phyloP scores from a whole-genome alignment of 306 rosid species.

The Gynostemma pentaphyllum region DNA sequence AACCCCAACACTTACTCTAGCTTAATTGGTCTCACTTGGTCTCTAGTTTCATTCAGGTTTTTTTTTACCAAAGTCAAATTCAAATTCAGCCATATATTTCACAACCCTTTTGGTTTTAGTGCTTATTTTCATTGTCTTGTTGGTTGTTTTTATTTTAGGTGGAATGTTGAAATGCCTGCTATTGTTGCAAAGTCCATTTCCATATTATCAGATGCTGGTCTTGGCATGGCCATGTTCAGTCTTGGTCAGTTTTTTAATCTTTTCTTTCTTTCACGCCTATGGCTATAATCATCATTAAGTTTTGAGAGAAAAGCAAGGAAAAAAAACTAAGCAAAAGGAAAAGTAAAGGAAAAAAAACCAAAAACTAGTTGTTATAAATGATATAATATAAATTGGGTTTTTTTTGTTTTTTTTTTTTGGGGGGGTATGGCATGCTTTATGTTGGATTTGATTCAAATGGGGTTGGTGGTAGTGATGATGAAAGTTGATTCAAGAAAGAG shows the following conservation, averaged over 20 bases:
- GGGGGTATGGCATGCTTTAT: conserved; percentile 7
- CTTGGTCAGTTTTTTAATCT: conserved; percentile 45
- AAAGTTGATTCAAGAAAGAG: neutral
- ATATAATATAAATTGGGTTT: neutral
- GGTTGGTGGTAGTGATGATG: conserved; percentile 17
- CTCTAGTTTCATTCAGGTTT: conserved; percentile 68
- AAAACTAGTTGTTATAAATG: neutral
- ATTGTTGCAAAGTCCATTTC: conserved; percentile 78
- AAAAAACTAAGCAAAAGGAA: conserved; percentile 3
- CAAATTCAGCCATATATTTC: neutral
- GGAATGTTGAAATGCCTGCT: conserved; percentile 76
- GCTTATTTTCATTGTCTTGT: neutral
- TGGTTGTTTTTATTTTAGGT: conserved; percentile 26
- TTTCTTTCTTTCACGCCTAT: too few relatives aligned
- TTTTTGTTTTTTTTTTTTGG: conserved; percentile 16
- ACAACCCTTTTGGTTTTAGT: neutral
- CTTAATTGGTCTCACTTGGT: conserved; percentile 75
- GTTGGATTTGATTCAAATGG: conserved; percentile 21
- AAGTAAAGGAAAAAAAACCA: conserved; percentile 3
- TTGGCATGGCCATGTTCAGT: conserved; percentile 98
- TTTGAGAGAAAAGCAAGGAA: neutral
- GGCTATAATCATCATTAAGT: too few relatives aligned
- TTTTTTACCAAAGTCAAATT: neutral
- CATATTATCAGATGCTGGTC: conserved; percentile 89
- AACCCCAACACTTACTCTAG: conserved; percentile 92